These are phyloP conservation scores for Phytopythium montanum DNA, from an alignment of 352 stramenopile genomes.

Conservation along the genomic window DNA sequence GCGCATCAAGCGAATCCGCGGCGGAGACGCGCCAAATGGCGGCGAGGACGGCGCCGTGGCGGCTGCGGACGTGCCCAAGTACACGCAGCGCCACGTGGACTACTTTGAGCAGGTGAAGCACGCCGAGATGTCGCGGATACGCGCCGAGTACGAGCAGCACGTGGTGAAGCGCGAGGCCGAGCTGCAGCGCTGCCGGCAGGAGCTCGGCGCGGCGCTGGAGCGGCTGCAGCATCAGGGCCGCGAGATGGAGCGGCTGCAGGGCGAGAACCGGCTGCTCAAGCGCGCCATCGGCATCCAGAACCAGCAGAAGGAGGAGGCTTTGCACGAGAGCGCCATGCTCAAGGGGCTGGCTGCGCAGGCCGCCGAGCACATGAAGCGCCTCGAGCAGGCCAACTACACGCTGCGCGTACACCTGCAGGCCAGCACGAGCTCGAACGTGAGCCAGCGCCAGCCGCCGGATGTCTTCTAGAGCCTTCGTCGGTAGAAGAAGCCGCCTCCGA, in stretches of 20 bases:
- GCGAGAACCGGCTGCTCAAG: constrained; percentile 85
- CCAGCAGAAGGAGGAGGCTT: constrained; percentile 82
- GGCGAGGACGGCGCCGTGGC: constrained; percentile 15
- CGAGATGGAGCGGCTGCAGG: constrained; percentile 56
- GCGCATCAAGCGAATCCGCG: constrained; percentile 63
- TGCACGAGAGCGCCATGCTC: constrained; percentile 70
- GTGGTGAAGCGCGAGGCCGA: constrained; percentile 80
- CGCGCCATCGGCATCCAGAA: constrained; percentile 84
- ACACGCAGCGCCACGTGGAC: constrained; percentile 83
- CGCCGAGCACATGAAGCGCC: constrained; percentile 81
- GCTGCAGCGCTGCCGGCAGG: constrained; percentile 52
- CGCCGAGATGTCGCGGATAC: constrained; percentile 72
- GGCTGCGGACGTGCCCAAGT: constrained; percentile 67
- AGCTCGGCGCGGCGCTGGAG: constrained; percentile 47
- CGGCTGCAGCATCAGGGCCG: constrained; percentile 35
- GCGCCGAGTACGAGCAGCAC: constrained; percentile 81
- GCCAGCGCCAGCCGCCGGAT: constrained; percentile 45
- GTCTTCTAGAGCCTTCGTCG: constrained; percentile 43
- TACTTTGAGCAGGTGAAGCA: constrained; percentile 88
- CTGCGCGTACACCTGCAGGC: constrained; percentile 83
- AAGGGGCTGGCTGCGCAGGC: constrained; percentile 72
- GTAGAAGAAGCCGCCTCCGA: not conserved
- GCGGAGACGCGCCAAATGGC: constrained; percentile 4
- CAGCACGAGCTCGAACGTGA: constrained; percentile 43
- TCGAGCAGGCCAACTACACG: constrained; percentile 87